phyloP scores from a whole-genome alignment of 495 filamentous ascomycete genomes.

The Cercophora sp. region DNA sequence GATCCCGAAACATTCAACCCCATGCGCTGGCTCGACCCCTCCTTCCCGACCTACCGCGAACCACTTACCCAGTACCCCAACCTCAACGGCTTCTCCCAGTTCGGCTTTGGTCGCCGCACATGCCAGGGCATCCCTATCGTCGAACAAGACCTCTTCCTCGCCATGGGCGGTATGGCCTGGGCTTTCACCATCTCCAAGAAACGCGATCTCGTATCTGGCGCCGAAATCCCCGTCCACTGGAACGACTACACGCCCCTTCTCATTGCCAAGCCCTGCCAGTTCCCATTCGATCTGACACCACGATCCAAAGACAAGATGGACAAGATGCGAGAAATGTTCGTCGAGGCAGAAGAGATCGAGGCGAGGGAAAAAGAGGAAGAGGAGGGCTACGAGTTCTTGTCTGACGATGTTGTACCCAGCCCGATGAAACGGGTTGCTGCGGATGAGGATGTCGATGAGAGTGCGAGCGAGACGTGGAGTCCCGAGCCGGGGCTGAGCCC shows the following conservation, averaged over 20 bases:
- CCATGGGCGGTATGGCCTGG: slow-evolving; percentile 58
- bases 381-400: slow-evolving; percentile 2
- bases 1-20: slow-evolving; percentile 59
- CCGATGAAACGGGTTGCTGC: background rate
- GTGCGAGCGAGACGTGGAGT: slow-evolving; percentile 14
- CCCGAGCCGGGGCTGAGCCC: slow-evolving; percentile 10
- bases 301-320: slow-evolving; percentile 30
- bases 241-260: slow-evolving; percentile 49
- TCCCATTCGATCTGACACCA: slow-evolving; percentile 43
- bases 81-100: slow-evolving; percentile 51
- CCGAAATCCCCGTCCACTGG: slow-evolving; percentile 42
- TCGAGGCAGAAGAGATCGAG: slow-evolving; percentile 26
- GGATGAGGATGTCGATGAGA: slow-evolving; percentile 7
- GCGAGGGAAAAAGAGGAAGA: slow-evolving; percentile 1
- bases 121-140: slow-evolving; percentile 57
- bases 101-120: slow-evolving; percentile 58
- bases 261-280: slow-evolving; percentile 49
- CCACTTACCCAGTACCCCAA: slow-evolving; percentile 52
- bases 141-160: slow-evolving; percentile 52
- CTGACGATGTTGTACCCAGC: too few species aligned
- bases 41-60: slow-evolving; percentile 51
- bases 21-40: slow-evolving; percentile 46
- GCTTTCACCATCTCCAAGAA: slow-evolving; percentile 50
- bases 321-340: slow-evolving; percentile 33
- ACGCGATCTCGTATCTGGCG: slow-evolving; percentile 27